Evolutionary conservation across 176 grass and related monocot genomes (phyloP), one percentile per base, ranked within the genome.

Genomic region (Avena sativa): DNA sequence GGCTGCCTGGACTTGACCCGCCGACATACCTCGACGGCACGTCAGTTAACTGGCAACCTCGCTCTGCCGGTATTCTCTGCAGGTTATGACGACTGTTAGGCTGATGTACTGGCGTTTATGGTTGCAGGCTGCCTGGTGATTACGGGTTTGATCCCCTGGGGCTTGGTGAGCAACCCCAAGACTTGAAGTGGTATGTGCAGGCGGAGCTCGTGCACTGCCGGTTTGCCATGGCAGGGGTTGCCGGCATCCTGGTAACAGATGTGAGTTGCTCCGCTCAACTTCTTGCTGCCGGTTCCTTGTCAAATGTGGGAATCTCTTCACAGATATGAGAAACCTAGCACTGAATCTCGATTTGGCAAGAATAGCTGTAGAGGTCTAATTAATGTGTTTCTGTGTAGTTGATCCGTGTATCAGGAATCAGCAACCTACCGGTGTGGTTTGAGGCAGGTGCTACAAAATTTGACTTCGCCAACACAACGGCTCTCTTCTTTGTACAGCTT

Each of bases 171-270:
- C 93, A 98, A 25, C 91, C 84, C 0, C 74, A 66, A 10, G 56
- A 36, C 88, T 71, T 98, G 81, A 92, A 85, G 74, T 98, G 93
- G 93, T 98, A 94, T 59, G 96, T 94, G 4, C 96, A 95, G 86
- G 93, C 96, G 9, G 96, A 98, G 79, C 93, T 98, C 71, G 93
- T 98, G 60, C 96, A 98, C 83, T 91, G 93, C 78, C 89, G 93
- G 60, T 95, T 95, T 9, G 91, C 93, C 34, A 91, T 93, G 93
- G 89, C 87, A 20, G 93, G 93, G 1, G 90, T 95, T 3, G 91
- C 96, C 14, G 86, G 90, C 40, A 91, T 91, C 78, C 90, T 91
- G 28, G 13, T 46, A 17, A 91, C 90, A 9, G 88, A 87, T 81
- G 88, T 87, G 65, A 87, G 88, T 40, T 78, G 9, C 63, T 25